Evolutionary conservation across 805 yeast species (phyloP).

Genomic region (Saccharomycopsis selenospora): DNA sequence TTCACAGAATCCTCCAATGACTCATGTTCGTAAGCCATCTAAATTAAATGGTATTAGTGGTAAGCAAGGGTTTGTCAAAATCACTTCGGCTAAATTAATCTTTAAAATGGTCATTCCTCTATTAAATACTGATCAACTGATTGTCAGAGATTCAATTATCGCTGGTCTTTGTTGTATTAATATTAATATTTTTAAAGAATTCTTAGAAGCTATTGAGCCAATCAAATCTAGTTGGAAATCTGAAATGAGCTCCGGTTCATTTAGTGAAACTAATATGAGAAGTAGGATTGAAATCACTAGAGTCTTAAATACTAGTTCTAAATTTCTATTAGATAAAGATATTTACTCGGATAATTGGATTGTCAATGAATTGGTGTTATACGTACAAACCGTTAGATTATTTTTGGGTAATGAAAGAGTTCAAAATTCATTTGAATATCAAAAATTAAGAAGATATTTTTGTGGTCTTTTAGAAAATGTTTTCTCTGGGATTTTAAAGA

Average conservation of each 20-base stretch:
- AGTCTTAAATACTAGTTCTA: constrained; percentile 61
- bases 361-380: constrained; percentile 51
- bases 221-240: constrained; percentile 48
- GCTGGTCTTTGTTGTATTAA: constrained; percentile 84
- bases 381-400: constrained; percentile 53
- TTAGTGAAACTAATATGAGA: constrained; percentile 32
- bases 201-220: constrained; percentile 67
- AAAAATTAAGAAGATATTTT: constrained; percentile 72
- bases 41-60: background rate
- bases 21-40: constrained; percentile 69
- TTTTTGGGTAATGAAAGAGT: constrained; percentile 50
- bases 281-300: constrained; percentile 74
- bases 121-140: constrained; percentile 57
- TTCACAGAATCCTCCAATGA: constrained; percentile 29
- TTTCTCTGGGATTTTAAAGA: constrained; percentile 46
- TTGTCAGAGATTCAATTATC: constrained; percentile 80
- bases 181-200: constrained; percentile 77
- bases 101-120: constrained; percentile 84
- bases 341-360: constrained; percentile 64
- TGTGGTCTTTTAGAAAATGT: constrained; percentile 74
- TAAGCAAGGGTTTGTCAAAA: constrained; percentile 73
- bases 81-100: constrained; percentile 85
- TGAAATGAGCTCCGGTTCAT: constrained; percentile 23
- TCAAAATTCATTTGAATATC: constrained; percentile 64
- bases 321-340: constrained; percentile 44